A percentile compares a stretch with the other conserved stretches of the same genome.
These are phyloP conservation scores for Parasitella parasitica DNA, from an alignment of 371 early-diverging fungal species.

Conservation along the genomic window DNA sequence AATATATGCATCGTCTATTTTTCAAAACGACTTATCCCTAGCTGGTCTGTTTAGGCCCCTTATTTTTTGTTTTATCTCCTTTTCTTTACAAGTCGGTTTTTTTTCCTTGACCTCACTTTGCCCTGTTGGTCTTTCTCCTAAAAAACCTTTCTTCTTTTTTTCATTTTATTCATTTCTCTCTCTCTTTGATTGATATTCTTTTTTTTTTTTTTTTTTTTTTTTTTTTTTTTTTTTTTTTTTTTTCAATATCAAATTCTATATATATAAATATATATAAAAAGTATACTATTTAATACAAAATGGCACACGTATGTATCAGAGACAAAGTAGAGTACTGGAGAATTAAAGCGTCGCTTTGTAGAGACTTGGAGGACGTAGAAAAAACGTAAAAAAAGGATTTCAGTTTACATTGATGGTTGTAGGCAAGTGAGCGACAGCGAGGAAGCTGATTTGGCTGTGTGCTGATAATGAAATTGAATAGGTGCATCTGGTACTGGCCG, in stretches of 20 bases:
- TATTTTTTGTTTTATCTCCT: background rate
- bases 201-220: background rate
- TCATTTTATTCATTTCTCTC: background rate
- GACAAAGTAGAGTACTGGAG: no score
- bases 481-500: slow-evolving; percentile 96
- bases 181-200: background rate
- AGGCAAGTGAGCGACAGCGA: slow-evolving; percentile 63
- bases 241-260: no score
- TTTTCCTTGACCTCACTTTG: background rate
- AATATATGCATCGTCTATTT: background rate
- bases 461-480: slow-evolving; percentile 17
- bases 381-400: slow-evolving; percentile 95
- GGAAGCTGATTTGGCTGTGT: background rate
- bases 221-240: background rate
- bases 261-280: slow-evolving; percentile 15
- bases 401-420: slow-evolving; percentile 96
- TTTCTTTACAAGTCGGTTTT: background rate
- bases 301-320: slow-evolving; percentile 20
- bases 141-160: background rate
- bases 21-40: slow-evolving; percentile 2
- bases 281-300: slow-evolving; percentile 8
- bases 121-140: background rate
- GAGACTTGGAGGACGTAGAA: slow-evolving; percentile 78
- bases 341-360: slow-evolving; percentile 2
- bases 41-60: background rate